These are phyloP conservation scores for Epichloe coenophiala DNA, from an alignment of 2,329 filamentous ascomycete genomes.

Conservation along the genomic window DNA sequence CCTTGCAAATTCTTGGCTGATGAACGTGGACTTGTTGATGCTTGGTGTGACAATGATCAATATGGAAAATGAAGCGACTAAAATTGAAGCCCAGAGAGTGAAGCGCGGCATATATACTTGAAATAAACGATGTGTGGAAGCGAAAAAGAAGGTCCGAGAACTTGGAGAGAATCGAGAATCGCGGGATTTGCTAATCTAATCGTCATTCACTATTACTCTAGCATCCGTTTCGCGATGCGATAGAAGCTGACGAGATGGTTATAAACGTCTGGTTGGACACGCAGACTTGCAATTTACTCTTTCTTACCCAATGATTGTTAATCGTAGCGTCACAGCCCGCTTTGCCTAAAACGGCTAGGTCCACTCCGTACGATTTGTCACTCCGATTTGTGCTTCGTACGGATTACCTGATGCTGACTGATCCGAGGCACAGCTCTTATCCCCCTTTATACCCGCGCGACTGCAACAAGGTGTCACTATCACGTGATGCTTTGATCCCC, in stretches of 20 bases:
- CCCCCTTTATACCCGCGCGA: too few relatives aligned
- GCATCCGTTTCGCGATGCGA: not conserved
- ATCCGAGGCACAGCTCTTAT: too few relatives aligned
- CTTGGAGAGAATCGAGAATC: not conserved
- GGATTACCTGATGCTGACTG: conserved; percentile 4
- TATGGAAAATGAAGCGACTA: conserved; percentile 25
- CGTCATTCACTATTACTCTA: not conserved
- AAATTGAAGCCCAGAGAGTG: conserved; percentile 19
- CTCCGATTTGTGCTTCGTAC: not conserved
- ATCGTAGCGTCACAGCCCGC: conserved; percentile 1
- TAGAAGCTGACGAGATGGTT: conserved; percentile 6
- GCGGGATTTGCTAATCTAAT: conserved; percentile 2
- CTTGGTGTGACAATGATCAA: conserved; percentile 16
- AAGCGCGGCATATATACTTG: conserved; percentile 27
- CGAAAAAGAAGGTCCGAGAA: conserved; percentile 12
- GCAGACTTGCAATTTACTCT: not conserved
- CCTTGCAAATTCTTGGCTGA: conserved; percentile 6
- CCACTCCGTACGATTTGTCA: not conserved
- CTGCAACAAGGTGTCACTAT: not conserved
- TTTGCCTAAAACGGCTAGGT: not conserved
- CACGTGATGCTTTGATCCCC: not conserved
- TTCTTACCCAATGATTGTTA: conserved; percentile 5
- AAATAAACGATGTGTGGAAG: conserved; percentile 7
- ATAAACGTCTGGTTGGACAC: not conserved
- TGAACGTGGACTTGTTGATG: conserved; percentile 4